Conservation (phyloP, 192 early-diverging fungal species). For the Thamnidium elegans region DNA sequence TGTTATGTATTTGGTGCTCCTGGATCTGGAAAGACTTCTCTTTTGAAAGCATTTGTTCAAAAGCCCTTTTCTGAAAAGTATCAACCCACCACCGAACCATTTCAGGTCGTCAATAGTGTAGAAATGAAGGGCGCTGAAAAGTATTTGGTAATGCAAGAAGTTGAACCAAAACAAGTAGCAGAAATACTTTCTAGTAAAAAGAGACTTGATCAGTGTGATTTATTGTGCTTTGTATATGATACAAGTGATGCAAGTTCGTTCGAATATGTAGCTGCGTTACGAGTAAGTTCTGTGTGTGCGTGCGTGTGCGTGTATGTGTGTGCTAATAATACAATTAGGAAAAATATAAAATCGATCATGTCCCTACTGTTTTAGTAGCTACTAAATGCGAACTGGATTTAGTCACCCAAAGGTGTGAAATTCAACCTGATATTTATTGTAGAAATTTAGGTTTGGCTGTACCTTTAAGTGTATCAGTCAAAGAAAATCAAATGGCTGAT, state of each 20-base stretch:
- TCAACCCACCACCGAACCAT: conserved; percentile 69
- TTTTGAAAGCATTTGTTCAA: conserved; percentile 84
- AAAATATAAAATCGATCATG: conserved; percentile 77
- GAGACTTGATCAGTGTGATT: conserved; percentile 84
- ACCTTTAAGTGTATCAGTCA: conserved; percentile 90
- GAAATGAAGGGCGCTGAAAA: conserved; percentile 93
- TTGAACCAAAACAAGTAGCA: conserved; percentile 79
- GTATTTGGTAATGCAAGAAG: conserved; percentile 96
- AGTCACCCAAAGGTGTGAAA: conserved; percentile 70
- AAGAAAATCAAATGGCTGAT: conserved; percentile 80
- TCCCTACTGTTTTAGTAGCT: conserved; percentile 91
- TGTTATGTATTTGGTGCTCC: conserved; percentile 95
- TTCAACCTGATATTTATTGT: conserved; percentile 94
- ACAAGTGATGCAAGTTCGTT: conserved; percentile 93
- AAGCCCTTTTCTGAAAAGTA: conserved; percentile 78
- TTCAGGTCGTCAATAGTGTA: conserved; percentile 90
- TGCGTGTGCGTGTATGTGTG: not conserved
- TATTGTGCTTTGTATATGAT: conserved; percentile 95
- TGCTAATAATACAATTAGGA: conserved; percentile 42
- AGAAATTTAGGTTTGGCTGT: conserved; percentile 77
- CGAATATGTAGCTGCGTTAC: conserved; percentile 79
- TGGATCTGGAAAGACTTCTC: conserved; percentile 88
- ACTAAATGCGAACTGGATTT: conserved; percentile 93
- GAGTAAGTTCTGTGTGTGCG: conserved; percentile 48
- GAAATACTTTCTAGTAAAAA: conserved; percentile 90